Conservation (phyloP, 163 green algal species). For the Prototheca wickerhamii region DNA sequence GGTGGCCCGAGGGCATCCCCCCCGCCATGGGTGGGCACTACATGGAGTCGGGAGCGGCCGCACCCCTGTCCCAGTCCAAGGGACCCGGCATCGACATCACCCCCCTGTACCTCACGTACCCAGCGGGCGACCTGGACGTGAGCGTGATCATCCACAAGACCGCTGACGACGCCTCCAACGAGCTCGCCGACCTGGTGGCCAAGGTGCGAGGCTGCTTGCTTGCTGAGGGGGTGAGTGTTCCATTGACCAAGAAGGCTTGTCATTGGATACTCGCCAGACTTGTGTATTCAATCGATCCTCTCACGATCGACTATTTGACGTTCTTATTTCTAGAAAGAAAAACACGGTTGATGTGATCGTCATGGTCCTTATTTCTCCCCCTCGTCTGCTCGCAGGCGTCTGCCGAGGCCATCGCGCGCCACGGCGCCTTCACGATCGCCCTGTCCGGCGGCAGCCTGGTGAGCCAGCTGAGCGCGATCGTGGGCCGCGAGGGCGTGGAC, state of each 20-base stretch:
- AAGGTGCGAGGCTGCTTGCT: not conserved
- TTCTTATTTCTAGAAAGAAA: too few species aligned
- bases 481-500: constrained; percentile 30
- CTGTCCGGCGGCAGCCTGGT: constrained; percentile 67
- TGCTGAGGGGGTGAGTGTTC: not conserved
- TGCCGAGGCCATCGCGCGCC: constrained; percentile 17
- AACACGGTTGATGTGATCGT: too few species aligned
- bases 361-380: too few species aligned
- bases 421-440: constrained; percentile 33
- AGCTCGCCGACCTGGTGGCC: constrained; percentile 38
- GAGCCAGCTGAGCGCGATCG: constrained; percentile 35
- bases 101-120: constrained; percentile 24
- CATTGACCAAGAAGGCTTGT: too few species aligned
- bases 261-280: too few species aligned
- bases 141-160: constrained; percentile 56
- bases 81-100: constrained; percentile 51
- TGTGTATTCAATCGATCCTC: too few species aligned
- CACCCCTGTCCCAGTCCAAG: constrained; percentile 70
- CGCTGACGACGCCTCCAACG: constrained; percentile 32
- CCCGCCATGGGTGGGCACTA: constrained; percentile 87
- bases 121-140: constrained; percentile 22
- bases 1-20: constrained; percentile 67
- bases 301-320: too few species aligned
- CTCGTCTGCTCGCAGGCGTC: constrained; percentile 6
- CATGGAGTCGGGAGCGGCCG: constrained; percentile 65